Conservation (phyloP, 2,329 filamentous ascomycete genomes). For the Sordariomycetes sp. region DNA sequence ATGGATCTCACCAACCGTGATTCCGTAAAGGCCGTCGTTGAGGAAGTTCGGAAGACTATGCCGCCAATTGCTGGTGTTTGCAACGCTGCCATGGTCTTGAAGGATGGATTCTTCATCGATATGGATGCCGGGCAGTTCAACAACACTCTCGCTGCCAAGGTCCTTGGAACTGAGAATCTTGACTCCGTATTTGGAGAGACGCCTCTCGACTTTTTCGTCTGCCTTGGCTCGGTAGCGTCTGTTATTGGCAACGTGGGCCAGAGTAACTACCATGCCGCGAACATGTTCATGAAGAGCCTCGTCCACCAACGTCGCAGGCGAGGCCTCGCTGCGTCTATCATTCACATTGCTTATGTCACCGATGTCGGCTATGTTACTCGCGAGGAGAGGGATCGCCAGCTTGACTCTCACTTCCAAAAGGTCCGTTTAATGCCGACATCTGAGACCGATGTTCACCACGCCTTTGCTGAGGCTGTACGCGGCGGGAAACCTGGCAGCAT, state of each 20-base stretch:
- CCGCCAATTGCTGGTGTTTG: slow-evolving; percentile 30
- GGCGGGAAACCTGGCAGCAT: too few relatives aligned
- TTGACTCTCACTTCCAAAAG: too few relatives aligned
- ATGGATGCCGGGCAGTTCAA: slow-evolving; percentile 14
- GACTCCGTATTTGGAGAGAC: slow-evolving; percentile 17
- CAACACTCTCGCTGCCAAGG: slow-evolving; percentile 20
- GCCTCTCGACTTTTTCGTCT: slow-evolving; percentile 26
- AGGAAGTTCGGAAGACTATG: background rate
- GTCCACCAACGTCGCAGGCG: slow-evolving; percentile 23
- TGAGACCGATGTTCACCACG: background rate
- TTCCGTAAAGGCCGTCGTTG: background rate
- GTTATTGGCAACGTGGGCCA: slow-evolving; percentile 25
- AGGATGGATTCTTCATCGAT: slow-evolving; percentile 20
- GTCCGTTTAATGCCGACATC: background rate
- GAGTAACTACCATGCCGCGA: slow-evolving; percentile 32
- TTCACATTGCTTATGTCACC: slow-evolving; percentile 44
- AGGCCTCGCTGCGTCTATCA: slow-evolving; percentile 32
- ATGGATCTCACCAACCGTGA: background rate
- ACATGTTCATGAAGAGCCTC: slow-evolving; percentile 25
- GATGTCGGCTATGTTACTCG: slow-evolving; percentile 38
- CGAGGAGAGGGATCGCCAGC: slow-evolving; percentile 9
- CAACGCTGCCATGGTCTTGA: slow-evolving; percentile 34
- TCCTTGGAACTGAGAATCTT: slow-evolving; percentile 19
- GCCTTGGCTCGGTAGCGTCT: slow-evolving; percentile 19
- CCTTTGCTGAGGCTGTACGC: background rate